Conservation (phyloP, 305 asterid genomes). For the Striga hermonthica region DNA sequence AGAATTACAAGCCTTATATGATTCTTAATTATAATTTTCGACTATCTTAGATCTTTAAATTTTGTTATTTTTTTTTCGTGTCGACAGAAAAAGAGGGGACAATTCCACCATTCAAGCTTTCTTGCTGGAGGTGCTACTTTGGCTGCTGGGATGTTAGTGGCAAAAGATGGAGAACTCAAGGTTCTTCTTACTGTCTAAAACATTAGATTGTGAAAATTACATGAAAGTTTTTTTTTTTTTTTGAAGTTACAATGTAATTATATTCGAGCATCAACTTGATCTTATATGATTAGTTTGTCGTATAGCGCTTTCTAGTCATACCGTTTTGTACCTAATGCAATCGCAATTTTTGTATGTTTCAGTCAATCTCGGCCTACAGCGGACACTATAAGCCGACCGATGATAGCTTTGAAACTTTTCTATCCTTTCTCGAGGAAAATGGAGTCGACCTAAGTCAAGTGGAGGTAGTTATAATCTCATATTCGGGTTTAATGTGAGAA, state of each 20-base stretch:
- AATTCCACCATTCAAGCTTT: conserved; percentile 64
- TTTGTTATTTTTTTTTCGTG: background rate
- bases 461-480: too few species aligned
- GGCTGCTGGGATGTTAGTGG: conserved; percentile 73
- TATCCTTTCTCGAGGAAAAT: conserved; percentile 61
- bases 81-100: conserved; percentile 77
- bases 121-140: conserved; percentile 64
- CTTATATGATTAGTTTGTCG: too few species aligned
- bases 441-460: conserved; percentile 64
- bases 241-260: too few species aligned
- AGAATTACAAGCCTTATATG: too few species aligned
- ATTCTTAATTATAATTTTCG: too few species aligned
- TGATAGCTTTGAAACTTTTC: conserved; percentile 59
- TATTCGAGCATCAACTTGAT: too few species aligned
- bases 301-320: too few species aligned
- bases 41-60: too few species aligned
- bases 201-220: too few species aligned
- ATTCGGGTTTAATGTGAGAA: too few species aligned
- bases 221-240: too few species aligned
- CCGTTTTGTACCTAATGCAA: too few species aligned
- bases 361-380: conserved; percentile 71
- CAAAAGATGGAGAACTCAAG: conserved; percentile 59
- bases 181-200: conserved; percentile 15
- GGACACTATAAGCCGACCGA: conserved; percentile 93
- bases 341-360: conserved; percentile 24